phyloP scores from a whole-genome alignment of 2,329 filamentous ascomycete genomes.

The Ilyonectria mors-panacis region DNA sequence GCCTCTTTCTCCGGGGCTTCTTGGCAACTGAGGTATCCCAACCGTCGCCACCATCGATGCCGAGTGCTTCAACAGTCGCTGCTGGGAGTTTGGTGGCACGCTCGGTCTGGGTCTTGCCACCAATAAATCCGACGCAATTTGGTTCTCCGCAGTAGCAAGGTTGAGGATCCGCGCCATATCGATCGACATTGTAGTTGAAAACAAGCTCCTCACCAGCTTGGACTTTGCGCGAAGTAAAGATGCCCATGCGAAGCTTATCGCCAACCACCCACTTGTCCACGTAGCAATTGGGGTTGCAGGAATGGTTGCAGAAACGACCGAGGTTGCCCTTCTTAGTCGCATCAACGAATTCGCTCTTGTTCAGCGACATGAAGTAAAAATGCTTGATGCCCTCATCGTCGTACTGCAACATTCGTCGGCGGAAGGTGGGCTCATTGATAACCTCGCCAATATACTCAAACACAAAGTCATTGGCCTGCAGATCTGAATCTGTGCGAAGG shows the following conservation, averaged over 20 bases:
- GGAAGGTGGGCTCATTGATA: constrained; percentile 92
- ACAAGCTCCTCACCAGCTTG: constrained; percentile 93
- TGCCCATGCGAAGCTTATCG: constrained; percentile 98
- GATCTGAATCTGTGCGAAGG: constrained; percentile 82
- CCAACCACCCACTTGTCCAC: constrained; percentile 99
- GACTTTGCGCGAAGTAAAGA: constrained; percentile 90
- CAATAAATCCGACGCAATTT: constrained; percentile 97
- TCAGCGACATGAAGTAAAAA: constrained; percentile 99
- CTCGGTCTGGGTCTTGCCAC: constrained; percentile 97
- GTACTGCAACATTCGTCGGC: constrained; percentile 91
- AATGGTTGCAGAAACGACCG: constrained; percentile 98
- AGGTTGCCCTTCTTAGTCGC: constrained; percentile 97
- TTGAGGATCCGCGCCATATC: constrained; percentile 96
- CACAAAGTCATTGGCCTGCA: constrained; percentile 90
- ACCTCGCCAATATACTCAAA: constrained; percentile 99
- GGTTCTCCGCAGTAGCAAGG: constrained; percentile 96
- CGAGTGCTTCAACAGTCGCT: constrained; percentile 92
- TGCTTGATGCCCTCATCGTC: constrained; percentile 98
- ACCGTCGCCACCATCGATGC: constrained; percentile 91
- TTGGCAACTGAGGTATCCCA: constrained; percentile 94
- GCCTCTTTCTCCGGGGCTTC: constrained; percentile 93
- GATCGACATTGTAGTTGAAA: constrained; percentile 99
- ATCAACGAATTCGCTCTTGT: constrained; percentile 96
- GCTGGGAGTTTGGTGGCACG: constrained; percentile 92
- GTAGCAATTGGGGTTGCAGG: constrained; percentile 98